These are phyloP conservation scores for Lentinula novae-zelandiae DNA, from an alignment of 1,284 basidiomycete species.

Conservation along the genomic window DNA sequence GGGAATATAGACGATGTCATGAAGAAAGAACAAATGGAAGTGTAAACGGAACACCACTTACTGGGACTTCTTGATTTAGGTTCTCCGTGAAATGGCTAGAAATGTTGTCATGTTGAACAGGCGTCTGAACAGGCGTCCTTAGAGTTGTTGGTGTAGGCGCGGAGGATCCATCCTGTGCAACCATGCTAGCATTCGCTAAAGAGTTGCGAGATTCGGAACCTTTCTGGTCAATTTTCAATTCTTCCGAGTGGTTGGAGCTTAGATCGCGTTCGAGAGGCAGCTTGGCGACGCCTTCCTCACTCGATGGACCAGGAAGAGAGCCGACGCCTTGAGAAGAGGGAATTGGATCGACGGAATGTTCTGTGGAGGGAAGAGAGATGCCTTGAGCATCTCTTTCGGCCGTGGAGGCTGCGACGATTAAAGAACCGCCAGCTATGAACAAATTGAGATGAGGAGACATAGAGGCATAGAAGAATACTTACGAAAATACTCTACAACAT, in stretches of 20 bases:
- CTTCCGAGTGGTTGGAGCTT: not conserved
- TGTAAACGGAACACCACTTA: not conserved
- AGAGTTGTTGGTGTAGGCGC: not conserved
- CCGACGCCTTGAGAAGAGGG: slow-evolving; percentile 23
- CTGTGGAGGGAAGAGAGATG: not conserved
- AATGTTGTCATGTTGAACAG: not conserved
- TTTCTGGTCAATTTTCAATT: not conserved
- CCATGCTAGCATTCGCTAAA: slow-evolving; percentile 18
- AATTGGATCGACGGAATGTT: slow-evolving; percentile 13
- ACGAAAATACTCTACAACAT: slow-evolving; percentile 20
- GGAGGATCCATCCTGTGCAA: slow-evolving; percentile 16
- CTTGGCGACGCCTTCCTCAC: slow-evolving; percentile 27
- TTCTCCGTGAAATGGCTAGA: not conserved
- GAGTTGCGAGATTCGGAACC: not conserved
- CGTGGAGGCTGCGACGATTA: not conserved
- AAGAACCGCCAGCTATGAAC: slow-evolving; percentile 25
- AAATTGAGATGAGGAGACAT: not conserved
- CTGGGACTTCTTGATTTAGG: not conserved
- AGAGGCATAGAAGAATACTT: slow-evolving; percentile 1
- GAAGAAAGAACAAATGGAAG: not conserved
- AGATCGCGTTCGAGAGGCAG: slow-evolving; percentile 25
- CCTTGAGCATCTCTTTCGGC: not conserved
- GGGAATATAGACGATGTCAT: too few species aligned
- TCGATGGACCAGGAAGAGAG: slow-evolving; percentile 24
- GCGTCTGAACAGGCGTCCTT: not conserved